Base-by-base conservation (phyloP, 768 basidiomycete genomes). In the Stropharia rugosoannulata region DNA sequence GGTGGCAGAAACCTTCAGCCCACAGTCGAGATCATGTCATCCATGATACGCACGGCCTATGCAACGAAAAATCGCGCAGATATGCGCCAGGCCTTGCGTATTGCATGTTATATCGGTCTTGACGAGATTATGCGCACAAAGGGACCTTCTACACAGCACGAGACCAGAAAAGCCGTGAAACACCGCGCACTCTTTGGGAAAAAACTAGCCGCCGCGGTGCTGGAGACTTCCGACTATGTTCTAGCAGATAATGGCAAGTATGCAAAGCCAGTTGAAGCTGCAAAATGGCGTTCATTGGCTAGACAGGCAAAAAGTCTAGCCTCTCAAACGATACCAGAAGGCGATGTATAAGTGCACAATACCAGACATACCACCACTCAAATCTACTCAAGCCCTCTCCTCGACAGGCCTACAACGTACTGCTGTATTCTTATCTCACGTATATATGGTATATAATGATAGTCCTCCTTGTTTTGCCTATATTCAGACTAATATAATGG, bases 41-140 rank as follows among this genome's bases (percentile, higher is more conserved):
- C 70, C 44, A 70, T 91, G 60, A 65, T 85, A 52, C 81, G 82
- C 19, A 78, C 82, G 1, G 86, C 89, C n/a, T 62, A 83, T 41
- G 75, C 73, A 11, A 80, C 79, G 18, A 72, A 74, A 19, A 79
- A 82, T 57, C 66, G 68, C 12, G 77, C 78, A 32, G 73, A 83
- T 62, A 72, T 82, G 62, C 79, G 82, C 19, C 86, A 89, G 62
- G 80, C 78, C 55, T 61, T 90, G 52, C 80, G 89, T 37, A 80
- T 93, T 5, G 65, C 83, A 7, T 68, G 77, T 57, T 68, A 79
- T 62, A 67, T 85, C 43, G 77, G 80, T 38, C 67, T 74, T 8
- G 72, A 72, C 25, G 55, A 47, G 15, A 62, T 83, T 25, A 65
- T 82, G 27, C 60, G 49, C 25, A 42, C 43, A 52, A 66, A 41